These are phyloP conservation scores for Fusarium protoensiforme DNA, from an alignment of 2,329 filamentous ascomycete species.

Conservation along the genomic window DNA sequence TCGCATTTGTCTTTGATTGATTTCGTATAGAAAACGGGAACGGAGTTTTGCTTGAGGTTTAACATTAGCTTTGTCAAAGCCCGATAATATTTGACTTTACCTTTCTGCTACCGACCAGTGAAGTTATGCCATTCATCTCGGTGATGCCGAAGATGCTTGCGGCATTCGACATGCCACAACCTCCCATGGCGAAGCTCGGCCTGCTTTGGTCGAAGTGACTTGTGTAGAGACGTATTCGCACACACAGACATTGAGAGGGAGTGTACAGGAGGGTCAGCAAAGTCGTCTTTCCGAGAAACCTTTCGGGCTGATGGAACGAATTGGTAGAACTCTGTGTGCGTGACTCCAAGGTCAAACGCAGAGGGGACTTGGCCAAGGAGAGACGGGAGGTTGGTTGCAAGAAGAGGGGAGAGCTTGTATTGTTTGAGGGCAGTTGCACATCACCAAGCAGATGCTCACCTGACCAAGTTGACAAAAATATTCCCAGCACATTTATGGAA, in stretches of 20 bases:
- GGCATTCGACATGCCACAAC: background rate
- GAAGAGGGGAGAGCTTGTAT: background rate
- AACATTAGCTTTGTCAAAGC: background rate
- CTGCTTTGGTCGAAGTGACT: background rate
- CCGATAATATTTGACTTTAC: background rate
- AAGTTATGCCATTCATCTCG: background rate
- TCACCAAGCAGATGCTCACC: background rate
- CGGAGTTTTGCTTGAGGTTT: background rate
- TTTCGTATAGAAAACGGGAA: background rate
- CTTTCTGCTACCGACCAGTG: background rate
- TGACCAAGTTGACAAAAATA: background rate
- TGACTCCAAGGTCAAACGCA: background rate
- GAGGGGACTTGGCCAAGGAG: background rate
- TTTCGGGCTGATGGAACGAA: background rate
- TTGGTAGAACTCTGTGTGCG: background rate
- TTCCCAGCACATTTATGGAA: background rate
- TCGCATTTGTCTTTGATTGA: background rate
- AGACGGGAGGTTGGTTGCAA: background rate
- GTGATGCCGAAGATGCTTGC: background rate
- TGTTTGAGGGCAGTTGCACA: background rate
- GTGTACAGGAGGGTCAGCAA: background rate
- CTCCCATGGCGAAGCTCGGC: background rate
- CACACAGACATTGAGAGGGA: background rate
- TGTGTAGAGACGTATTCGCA: background rate
- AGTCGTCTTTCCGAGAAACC: background rate